These are phyloP conservation scores for Russula ochroleuca DNA, from an alignment of 768 basidiomycete species.

Conservation along the genomic window DNA sequence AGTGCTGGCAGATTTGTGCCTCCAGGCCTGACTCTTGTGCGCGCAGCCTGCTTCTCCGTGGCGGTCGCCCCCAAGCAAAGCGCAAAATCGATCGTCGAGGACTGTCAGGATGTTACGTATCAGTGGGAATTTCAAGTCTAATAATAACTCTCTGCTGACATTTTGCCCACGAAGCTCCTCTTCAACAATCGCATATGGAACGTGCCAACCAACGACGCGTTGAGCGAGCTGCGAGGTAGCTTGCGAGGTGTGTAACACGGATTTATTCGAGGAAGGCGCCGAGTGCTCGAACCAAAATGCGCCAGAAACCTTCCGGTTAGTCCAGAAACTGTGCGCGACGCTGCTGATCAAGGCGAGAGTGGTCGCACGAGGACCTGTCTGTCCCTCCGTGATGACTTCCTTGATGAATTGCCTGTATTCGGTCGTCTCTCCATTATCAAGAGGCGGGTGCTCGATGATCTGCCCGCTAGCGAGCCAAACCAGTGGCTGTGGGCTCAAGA, in stretches of 20 bases:
- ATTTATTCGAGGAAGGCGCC: slow-evolving; percentile 45
- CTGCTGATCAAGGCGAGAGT: slow-evolving; percentile 83
- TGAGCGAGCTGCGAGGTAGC: slow-evolving; percentile 86
- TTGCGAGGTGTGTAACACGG: slow-evolving; percentile 64
- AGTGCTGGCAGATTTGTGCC: slow-evolving; percentile 44
- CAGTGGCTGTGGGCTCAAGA: slow-evolving; percentile 82
- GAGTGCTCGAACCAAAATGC: slow-evolving; percentile 73
- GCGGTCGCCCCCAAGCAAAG: slow-evolving; percentile 90
- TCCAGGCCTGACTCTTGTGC: slow-evolving; percentile 69
- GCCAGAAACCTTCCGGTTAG: slow-evolving; percentile 64
- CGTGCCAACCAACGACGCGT: slow-evolving; percentile 85
- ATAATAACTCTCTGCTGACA: slow-evolving; percentile 47
- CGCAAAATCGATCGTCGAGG: slow-evolving; percentile 95
- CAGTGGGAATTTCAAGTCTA: not conserved
- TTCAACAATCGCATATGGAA: slow-evolving; percentile 78
- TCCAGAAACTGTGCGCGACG: slow-evolving; percentile 78
- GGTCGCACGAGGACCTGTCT: slow-evolving; percentile 89
- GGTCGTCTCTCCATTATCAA: slow-evolving; percentile 92
- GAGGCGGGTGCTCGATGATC: slow-evolving; percentile 78
- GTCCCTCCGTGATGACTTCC: slow-evolving; percentile 93
- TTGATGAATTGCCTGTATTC: slow-evolving; percentile 95
- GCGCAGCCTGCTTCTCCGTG: slow-evolving; percentile 69
- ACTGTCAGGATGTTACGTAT: slow-evolving; percentile 45
- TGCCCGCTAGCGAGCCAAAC: slow-evolving; percentile 92
- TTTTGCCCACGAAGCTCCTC: slow-evolving; percentile 95